phyloP scores from a whole-genome alignment of 176 grass and related monocot species.

The Oryza officinalis region DNA sequence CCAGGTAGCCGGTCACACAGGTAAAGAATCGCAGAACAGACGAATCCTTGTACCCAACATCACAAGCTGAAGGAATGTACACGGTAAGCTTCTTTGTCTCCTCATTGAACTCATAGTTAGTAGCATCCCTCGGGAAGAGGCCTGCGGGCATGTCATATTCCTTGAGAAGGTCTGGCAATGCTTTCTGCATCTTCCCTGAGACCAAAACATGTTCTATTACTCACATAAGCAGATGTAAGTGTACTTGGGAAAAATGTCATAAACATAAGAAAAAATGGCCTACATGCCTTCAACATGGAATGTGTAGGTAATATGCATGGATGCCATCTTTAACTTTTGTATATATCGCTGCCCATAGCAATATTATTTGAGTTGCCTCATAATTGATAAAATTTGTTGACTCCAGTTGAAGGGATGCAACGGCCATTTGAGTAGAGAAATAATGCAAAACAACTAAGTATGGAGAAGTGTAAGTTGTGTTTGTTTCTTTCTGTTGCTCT shows the following conservation, averaged over 20 bases:
- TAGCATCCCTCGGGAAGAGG: conserved; percentile 80
- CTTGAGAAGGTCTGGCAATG: conserved; percentile 74
- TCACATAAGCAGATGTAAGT: neutral
- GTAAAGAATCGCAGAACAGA: conserved; percentile 89
- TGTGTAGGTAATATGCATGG: neutral
- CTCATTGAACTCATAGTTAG: conserved; percentile 95
- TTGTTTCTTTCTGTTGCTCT: neutral
- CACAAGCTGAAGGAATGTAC: conserved; percentile 72
- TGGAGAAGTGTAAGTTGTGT: neutral
- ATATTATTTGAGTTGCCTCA: neutral
- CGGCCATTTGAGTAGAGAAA: conserved; percentile 24
- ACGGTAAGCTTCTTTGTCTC: conserved; percentile 78
- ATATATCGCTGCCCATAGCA: neutral
- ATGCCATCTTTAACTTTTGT: neutral
- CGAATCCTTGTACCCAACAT: conserved; percentile 93
- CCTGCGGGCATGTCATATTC: conserved; percentile 84
- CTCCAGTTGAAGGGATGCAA: neutral
- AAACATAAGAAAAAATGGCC: neutral
- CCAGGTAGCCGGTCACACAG: conserved; percentile 75
- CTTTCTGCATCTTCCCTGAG: conserved; percentile 94
- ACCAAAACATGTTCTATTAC: conserved; percentile 12
- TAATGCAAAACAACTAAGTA: conserved; percentile 13
- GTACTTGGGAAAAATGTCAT: neutral
- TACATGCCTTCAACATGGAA: too few species aligned
- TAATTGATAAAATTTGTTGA: conserved; percentile 7